Conservation (phyloP, 805 yeast genomes). For the Candida ipomoeae region DNA sequence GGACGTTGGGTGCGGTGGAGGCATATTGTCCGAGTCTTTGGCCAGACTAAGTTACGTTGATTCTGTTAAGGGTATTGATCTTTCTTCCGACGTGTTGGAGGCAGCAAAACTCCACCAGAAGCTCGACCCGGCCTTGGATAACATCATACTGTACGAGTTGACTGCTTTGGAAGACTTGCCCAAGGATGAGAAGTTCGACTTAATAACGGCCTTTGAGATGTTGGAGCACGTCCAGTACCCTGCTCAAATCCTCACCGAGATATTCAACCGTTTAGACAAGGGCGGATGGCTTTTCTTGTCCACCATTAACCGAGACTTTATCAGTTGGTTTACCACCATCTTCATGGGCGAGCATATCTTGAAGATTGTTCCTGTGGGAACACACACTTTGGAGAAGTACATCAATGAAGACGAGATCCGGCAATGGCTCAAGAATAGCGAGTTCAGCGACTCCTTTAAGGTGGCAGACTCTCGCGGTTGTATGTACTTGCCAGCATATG, state of each 20-base stretch:
- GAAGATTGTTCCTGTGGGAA: slow-evolving; percentile 83
- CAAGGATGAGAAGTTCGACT: slow-evolving; percentile 51
- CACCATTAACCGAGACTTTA: slow-evolving; percentile 83
- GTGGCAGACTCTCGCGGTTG: slow-evolving; percentile 74
- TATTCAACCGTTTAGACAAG: slow-evolving; percentile 62
- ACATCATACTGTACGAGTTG: slow-evolving; percentile 57
- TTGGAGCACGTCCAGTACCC: slow-evolving; percentile 93
- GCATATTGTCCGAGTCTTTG: slow-evolving; percentile 79
- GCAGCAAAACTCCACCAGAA: slow-evolving; percentile 71
- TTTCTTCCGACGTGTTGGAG: slow-evolving; percentile 74
- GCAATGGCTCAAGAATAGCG: slow-evolving; percentile 54
- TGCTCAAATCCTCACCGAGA: slow-evolving; percentile 61
- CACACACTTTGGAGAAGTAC: slow-evolving; percentile 84
- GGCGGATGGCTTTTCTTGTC: slow-evolving; percentile 86
- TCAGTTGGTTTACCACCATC: slow-evolving; percentile 91
- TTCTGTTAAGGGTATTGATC: slow-evolving; percentile 76
- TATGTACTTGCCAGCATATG: slow-evolving; percentile 73
- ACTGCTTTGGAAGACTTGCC: slow-evolving; percentile 59
- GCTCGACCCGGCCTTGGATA: slow-evolving; percentile 58
- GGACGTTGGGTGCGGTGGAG: slow-evolving; percentile 99
- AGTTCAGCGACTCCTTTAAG: slow-evolving; percentile 35
- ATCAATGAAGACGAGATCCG: slow-evolving; percentile 70
- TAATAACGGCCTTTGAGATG: slow-evolving; percentile 90
- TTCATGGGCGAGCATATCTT: slow-evolving; percentile 81
- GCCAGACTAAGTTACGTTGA: slow-evolving; percentile 67